Base-by-base conservation (phyloP, 768 basidiomycete genomes). In the Phaffia australis region DNA sequence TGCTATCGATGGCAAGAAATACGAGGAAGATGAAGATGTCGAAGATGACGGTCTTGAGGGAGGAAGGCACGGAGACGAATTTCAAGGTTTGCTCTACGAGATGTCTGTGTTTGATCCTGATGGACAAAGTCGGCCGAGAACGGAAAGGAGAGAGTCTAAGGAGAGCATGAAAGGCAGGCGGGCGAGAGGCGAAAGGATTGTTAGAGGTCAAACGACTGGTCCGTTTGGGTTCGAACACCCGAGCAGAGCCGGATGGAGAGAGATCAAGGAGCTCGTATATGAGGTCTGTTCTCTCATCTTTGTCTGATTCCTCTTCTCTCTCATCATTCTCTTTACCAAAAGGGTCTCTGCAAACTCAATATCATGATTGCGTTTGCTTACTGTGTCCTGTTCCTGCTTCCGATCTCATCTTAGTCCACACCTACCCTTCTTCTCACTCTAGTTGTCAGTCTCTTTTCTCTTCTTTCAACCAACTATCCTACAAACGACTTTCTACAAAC, bases 351-450 rank as follows among this genome's bases (percentile, higher is more conserved):
- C 4, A 11, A 42, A 11, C 35, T 42, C 11, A 11, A 11, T 42
- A 4, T 42, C 35, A 42, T 42, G 11, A 42, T 42, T 11, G 11
- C 35, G 11, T 42, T 42, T 11, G 35, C 35, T 42, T 11, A 42
- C 35, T 42, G n/a, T 42, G 35, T 42, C 35, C 35, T 42, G 6
- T 42, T 42, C 11, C 35, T 42, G 4, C 11, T 11, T 42, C 35
- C 42, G 25, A 47, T 42, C 50, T 19, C 35, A 18, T 56, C 49
- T 18, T 71, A 97, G 94, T 87, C 87, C 49, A 84, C 88, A 1
- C 93, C 94, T 1, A 88, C 90, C 19, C 80, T 99, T 30, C 78
- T 95, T 8, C 79, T 97, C 60, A 87, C 88, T 0, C 85, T 91
- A 0, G 72, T 89, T 19, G 66, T 67, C 7, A 3, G 66, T 61